Evolutionary conservation across 2,329 filamentous ascomycete genomes (phyloP).

Genomic region (Colletotrichum sublineola): DNA sequence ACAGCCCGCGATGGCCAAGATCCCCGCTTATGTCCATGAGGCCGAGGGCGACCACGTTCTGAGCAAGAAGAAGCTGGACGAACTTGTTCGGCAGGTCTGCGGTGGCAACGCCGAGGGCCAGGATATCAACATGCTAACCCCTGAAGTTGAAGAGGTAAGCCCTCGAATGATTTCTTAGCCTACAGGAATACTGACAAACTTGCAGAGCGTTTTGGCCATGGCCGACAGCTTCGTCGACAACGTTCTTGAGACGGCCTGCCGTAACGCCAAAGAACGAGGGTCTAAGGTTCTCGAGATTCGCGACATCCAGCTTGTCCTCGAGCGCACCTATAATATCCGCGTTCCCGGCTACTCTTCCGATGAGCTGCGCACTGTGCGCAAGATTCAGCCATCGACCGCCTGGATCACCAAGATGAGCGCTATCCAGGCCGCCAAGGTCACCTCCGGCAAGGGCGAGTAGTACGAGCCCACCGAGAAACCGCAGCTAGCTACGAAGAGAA

Average conservation of each 20-base stretch:
- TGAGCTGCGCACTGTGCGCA: constrained; percentile 93
- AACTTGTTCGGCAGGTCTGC: constrained; percentile 93
- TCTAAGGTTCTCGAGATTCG: constrained; percentile 91
- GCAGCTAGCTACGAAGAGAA: constrained; percentile 14
- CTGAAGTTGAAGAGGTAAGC: constrained; percentile 94
- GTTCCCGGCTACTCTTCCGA: constrained; percentile 96
- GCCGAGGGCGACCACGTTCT: constrained; percentile 92
- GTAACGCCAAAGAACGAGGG: constrained; percentile 91
- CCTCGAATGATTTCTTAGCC: neutral
- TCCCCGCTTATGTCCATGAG: constrained; percentile 88
- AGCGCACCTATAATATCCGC: constrained; percentile 89
- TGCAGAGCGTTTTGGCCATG: constrained; percentile 84
- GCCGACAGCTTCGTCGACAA: constrained; percentile 97
- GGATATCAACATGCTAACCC: constrained; percentile 82
- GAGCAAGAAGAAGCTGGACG: constrained; percentile 98
- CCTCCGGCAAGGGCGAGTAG: constrained; percentile 70
- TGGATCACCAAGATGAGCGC: constrained; percentile 99
- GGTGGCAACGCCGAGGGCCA: constrained; percentile 80
- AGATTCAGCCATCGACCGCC: constrained; percentile 86
- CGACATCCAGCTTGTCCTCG: constrained; percentile 85
- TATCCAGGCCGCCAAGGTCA: constrained; percentile 92
- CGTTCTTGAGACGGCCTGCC: constrained; percentile 87
- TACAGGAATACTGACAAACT: constrained; percentile 31
- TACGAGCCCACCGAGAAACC: constrained; percentile 44
- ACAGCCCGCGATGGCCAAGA: constrained; percentile 86